Evolutionary conservation across 176 grass and related monocot genomes (phyloP).

Genomic region (Avena eriantha): DNA sequence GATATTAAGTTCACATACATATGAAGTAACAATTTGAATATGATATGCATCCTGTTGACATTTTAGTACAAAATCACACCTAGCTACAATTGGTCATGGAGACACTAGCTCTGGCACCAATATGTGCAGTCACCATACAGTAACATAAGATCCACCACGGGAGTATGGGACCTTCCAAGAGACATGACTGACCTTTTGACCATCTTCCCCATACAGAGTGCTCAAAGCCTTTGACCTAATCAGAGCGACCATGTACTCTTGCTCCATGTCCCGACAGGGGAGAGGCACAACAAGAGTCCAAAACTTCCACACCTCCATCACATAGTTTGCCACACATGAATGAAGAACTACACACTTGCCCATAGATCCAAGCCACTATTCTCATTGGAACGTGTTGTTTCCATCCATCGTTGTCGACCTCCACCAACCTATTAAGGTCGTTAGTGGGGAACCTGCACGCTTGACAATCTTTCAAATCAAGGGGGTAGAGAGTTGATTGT

Average conservation of each 20-base stretch:
- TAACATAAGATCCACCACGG: constrained; percentile 15
- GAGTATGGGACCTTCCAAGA: constrained; percentile 30
- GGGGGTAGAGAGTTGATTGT: constrained; percentile 47
- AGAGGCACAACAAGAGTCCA: constrained; percentile 46
- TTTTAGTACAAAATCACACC: constrained; percentile 32
- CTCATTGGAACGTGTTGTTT: constrained; percentile 44
- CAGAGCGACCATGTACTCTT: constrained; percentile 23
- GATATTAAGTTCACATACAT: background rate
- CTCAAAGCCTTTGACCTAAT: constrained; percentile 47
- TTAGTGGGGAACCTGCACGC: constrained; percentile 60
- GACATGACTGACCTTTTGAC: constrained; percentile 51
- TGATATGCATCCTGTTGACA: constrained; percentile 4
- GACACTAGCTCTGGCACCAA: constrained; percentile 32
- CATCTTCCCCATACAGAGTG: constrained; percentile 6
- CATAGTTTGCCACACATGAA: constrained; percentile 33
- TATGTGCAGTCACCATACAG: constrained; percentile 22
- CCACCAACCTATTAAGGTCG: constrained; percentile 46
- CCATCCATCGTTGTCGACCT: constrained; percentile 44
- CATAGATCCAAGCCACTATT: constrained; percentile 20
- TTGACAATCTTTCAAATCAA: constrained; percentile 47
- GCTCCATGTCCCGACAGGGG: constrained; percentile 34
- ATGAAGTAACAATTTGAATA: constrained; percentile 32
- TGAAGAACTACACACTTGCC: constrained; percentile 34
- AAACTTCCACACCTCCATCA: constrained; percentile 30
- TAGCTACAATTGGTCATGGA: constrained; percentile 17